Conservation (phyloP, 2,329 filamentous ascomycete species). For the Ophidiomyces ophidiicola region DNA sequence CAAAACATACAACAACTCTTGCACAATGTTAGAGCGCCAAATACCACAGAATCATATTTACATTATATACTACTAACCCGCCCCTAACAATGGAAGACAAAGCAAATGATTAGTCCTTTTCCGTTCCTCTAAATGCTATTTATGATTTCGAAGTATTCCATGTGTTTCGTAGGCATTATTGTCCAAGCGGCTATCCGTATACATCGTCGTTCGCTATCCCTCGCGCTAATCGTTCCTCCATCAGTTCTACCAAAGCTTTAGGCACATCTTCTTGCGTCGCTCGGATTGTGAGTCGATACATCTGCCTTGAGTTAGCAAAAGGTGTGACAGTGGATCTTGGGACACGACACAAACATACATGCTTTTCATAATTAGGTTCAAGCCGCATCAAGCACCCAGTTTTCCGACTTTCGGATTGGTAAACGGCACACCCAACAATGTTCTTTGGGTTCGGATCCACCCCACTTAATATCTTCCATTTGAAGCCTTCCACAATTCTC, state of each 20-base stretch:
- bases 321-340: neutral
- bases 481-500: slow-evolving; percentile 66
- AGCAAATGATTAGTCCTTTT: neutral
- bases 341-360: slow-evolving; percentile 49
- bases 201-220: slow-evolving; percentile 23
- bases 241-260: slow-evolving; percentile 63
- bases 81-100: slow-evolving; percentile 1
- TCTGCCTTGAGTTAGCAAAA: slow-evolving; percentile 43
- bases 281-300: slow-evolving; percentile 86
- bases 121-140: slow-evolving; percentile 4
- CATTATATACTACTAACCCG: slow-evolving; percentile 10
- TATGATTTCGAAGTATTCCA: slow-evolving; percentile 1
- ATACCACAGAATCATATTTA: slow-evolving; percentile 8
- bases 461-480: slow-evolving; percentile 71
- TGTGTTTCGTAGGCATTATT: neutral
- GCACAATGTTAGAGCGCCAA: neutral
- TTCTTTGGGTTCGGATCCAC: slow-evolving; percentile 93
- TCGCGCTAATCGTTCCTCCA: slow-evolving; percentile 68
- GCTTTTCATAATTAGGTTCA: slow-evolving; percentile 85
- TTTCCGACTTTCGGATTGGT: slow-evolving; percentile 68
- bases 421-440: slow-evolving; percentile 76
- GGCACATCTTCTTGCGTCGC: slow-evolving; percentile 88
- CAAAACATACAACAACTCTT: neutral
- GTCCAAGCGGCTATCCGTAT: slow-evolving; percentile 2
- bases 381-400: slow-evolving; percentile 85